Base-by-base conservation (phyloP, 352 stramenopile genomes). In the Phytophthora meadii region DNA sequence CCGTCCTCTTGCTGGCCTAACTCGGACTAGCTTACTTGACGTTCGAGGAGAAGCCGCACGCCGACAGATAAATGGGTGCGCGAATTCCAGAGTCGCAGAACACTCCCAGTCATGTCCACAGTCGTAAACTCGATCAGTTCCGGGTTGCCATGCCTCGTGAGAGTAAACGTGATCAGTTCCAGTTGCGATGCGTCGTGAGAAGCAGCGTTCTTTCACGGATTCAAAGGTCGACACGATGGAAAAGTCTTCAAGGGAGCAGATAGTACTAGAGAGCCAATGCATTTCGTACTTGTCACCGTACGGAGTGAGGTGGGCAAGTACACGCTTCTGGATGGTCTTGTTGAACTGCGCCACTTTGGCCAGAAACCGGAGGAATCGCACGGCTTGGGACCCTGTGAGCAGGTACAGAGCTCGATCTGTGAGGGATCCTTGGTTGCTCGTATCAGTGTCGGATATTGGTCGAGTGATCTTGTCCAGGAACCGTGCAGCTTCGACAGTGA, bases 361-460 rank as follows among this genome's bases (percentile, higher is more conserved):
- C 12, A 92, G 48, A 44, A 92, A 94, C 61, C 92, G 81, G 5
- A 94, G 63, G 32, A 92, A 89, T 1, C 68, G 63, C 36, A 92
- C 66, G 10, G 79, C 70, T 42, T 87, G 74, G 0, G 68, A 73
- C 2, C 82, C 86, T 0, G 82, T 89, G 25, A 94, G 62, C 34
- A 91, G 45, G 32, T 84, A 81, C 41, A 94, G 36, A 5, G 82
- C 86, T 22, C 76, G 64, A 28, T 61, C 65, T 15, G 69, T 67
- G 6, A 86, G 47, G 2, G 70, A 57, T 44, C 52, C 12, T 6
- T 17, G 40, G 15, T 32, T 59, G 11, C n/a, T 27, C 11, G 37
- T 39, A 1, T 58, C 40, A 15, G 53, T 63, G 9, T 65, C 48
- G 1, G 22, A 42, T 5, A 49, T 51, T 24, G 46, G 40, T 15